Base-by-base conservation (phyloP, 2,329 filamentous ascomycete genomes). In the Capronia americana region DNA sequence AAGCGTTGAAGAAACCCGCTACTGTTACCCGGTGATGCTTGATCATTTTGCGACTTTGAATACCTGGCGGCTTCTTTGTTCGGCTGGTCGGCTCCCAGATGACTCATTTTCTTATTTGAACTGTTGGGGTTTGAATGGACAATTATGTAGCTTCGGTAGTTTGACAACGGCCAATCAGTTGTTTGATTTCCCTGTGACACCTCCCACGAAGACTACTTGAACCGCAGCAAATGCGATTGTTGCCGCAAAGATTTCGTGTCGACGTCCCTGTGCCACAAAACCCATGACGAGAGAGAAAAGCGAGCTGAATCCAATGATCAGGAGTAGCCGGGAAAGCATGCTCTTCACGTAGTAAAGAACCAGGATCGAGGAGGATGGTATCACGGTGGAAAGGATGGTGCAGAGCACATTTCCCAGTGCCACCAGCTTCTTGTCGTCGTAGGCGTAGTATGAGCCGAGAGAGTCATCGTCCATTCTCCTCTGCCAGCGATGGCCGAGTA, bases 191-290 rank as follows among this genome's bases (percentile, higher is more conserved):
- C 17, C 44, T 24, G 53, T 58, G 32, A 51, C 57, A 51, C 57
- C 57, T 28, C 57, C 57, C 3, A 60, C 57, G 24, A 60, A 60
- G 11, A 50, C 57, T 20, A 60, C 57, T 51, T 60, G 57, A 34
- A 56, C 53, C 17, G 53, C 53, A 34, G 53, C 53, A 56, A 56
- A 56, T 32, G 62, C 62, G 6, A 44, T 59, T 4, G 62, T 64
- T 8, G 62, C 62, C 17, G 62, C 55, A 44, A 64, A 64, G 38
- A 64, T 30, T 23, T 64, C 62, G 8, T 58, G 28, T 34, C 62
- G 62, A 6, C 28, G 23, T 23, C 55, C 62, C 11, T 48, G 55
- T 30, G 48, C 54, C 8, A 60, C 48, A 23, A 64, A 59, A 3
- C 51, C 30, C 62, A 64, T 64, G 28, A 53, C 24, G 4, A 64